Evolutionary conservation across 176 grass and related monocot genomes (phyloP).

Genomic region (Cenchrus fungigraminus): DNA sequence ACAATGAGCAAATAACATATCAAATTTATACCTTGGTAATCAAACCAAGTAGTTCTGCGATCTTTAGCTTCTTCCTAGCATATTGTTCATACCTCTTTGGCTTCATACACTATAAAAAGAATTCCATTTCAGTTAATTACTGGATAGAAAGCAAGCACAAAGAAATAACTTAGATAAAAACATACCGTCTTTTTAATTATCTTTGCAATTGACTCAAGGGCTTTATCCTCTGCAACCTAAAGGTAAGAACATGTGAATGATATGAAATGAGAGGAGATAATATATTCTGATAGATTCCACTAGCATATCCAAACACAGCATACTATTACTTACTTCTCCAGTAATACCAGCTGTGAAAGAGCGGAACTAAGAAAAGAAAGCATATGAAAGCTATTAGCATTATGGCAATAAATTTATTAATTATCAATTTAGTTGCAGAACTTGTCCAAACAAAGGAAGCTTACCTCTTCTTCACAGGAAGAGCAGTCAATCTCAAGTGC

Average conservation of each 20-base stretch:
- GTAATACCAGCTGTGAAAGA: neutral
- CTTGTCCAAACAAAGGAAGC: conserved; percentile 3
- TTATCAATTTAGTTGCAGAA: neutral
- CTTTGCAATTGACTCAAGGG: neutral
- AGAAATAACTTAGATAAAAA: neutral
- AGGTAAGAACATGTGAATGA: neutral
- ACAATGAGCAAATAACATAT: neutral
- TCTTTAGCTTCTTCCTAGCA: conserved; percentile 26
- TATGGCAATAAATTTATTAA: neutral
- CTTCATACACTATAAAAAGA: neutral
- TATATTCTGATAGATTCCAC: neutral
- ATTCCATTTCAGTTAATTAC: neutral
- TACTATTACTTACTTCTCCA: neutral
- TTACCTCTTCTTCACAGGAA: conserved; percentile 3
- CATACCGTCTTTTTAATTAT: neutral
- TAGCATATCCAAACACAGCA: neutral
- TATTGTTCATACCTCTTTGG: neutral
- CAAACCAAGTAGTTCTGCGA: neutral
- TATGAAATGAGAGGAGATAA: neutral
- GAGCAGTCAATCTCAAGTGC: neutral
- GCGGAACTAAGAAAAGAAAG: neutral
- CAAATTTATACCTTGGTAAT: neutral
- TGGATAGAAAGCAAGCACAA: neutral
- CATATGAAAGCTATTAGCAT: neutral
- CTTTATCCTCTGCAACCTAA: neutral